Evolutionary conservation across 345 rosid species (phyloP), one percentile per base, ranked within the genome.

Genomic region (Salix arbutifolia): DNA sequence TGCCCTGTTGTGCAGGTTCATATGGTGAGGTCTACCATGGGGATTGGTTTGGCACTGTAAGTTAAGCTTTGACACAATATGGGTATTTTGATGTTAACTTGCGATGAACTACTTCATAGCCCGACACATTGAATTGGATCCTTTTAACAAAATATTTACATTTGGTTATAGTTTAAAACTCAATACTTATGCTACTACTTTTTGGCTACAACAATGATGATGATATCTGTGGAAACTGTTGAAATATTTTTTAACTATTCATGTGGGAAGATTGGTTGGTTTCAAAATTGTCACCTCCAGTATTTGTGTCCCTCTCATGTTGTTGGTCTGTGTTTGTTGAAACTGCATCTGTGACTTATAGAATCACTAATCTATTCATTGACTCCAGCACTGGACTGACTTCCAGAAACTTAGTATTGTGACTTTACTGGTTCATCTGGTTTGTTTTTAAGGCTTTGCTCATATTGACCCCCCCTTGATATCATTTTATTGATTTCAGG

Each of bases 1-100:
- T 64, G 73, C 14, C 40, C 78, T 83, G 21, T 80, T 65, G 77
- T 82, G 77, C 88, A 95, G 99, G 99, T 77, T 95, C 98, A 71
- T 94, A 91, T 72, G 97, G 98, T 14, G 98, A 94, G 87, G 98
- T 94, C 67, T 94, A 92, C 83, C 90, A 79, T 52, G 97, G 90
- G 13, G 97, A 94, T 74, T 92, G 97, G 95, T 90, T 92, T 88
- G 92, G 97, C 88, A 93, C 97, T 75, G 97, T 95, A 84, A 93
- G 99, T 90, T 67, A 38, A 33, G 31, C 19, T 77, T 26, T 37
- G 26, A 67, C 30, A 14, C 13, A n/a, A 23, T n/a, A 58, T 53
- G 48, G 72, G 50, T 33, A 69, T 19, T 26, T 61, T 21, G 18
- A 11, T 38, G 1, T 16, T 38, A 77, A 72, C 75, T 70, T 75